These are phyloP conservation scores for Lolium multiflorum DNA, from an alignment of 176 grass and related monocot species.

Conservation along the genomic window DNA sequence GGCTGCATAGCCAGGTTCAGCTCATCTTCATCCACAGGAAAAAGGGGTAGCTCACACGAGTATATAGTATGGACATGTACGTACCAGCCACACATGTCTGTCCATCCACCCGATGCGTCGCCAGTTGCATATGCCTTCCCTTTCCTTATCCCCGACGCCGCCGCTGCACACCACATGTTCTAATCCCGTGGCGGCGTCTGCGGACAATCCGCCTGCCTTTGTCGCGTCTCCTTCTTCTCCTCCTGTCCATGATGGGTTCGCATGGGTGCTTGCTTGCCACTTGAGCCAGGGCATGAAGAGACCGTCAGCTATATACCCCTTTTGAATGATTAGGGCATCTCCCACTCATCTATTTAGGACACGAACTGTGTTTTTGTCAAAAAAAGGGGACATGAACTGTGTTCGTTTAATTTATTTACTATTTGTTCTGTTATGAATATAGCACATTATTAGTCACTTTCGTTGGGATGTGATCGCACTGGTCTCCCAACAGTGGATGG, in stretches of 20 bases:
- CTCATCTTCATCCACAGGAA: slow-evolving; percentile 16
- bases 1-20: not conserved
- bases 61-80: not conserved
- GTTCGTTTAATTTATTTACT: too few relatives aligned
- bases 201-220: slow-evolving; percentile 6
- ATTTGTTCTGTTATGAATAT: too few relatives aligned
- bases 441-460: too few relatives aligned
- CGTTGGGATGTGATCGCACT: not conserved
- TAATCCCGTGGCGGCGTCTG: slow-evolving; percentile 20
- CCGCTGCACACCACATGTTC: not conserved
- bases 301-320: not conserved
- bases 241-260: not conserved
- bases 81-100: not conserved
- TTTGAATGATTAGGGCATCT: slow-evolving; percentile 6
- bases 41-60: not conserved
- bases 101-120: not conserved
- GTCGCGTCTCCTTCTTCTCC: not conserved
- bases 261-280: slow-evolving; percentile 20
- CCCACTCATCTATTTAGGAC: too few relatives aligned
- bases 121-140: not conserved
- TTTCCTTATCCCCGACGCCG: slow-evolving; percentile 30
- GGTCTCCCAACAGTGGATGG: not conserved
- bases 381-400: too few relatives aligned
- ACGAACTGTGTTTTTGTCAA: too few relatives aligned
- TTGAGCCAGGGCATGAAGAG: not conserved